Evolutionary conservation across 495 filamentous ascomycete genomes (phyloP).

Genomic region (Aspergillus baeticus): DNA sequence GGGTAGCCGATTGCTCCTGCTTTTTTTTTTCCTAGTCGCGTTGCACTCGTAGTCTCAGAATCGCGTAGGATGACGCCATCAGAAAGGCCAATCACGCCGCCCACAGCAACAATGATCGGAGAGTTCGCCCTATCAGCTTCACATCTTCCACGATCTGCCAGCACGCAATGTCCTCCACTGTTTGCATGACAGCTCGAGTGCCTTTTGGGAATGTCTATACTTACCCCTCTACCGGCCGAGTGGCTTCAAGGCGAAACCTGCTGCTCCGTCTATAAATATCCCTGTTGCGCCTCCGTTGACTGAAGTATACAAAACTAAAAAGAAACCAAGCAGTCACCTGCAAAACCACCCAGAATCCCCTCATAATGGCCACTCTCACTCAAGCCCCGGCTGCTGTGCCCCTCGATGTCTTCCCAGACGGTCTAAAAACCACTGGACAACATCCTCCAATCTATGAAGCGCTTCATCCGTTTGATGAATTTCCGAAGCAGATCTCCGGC

Average conservation of each 20-base stretch:
- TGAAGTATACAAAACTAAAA: not conserved
- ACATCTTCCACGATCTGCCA: not conserved
- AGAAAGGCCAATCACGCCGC: constrained; percentile 12
- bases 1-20: too few relatives aligned
- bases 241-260: not conserved
- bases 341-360: not conserved
- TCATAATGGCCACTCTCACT: constrained; percentile 34
- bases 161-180: constrained; percentile 27
- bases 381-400: constrained; percentile 31
- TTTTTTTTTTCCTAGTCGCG: too few relatives aligned
- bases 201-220: not conserved
- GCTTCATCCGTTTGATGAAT: constrained; percentile 66
- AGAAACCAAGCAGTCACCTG: not conserved
- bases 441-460: constrained; percentile 68
- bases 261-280: constrained; percentile 8
- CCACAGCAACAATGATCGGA: not conserved
- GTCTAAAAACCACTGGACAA: constrained; percentile 74
- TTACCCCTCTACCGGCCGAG: constrained; percentile 8
- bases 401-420: constrained; percentile 51
- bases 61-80: constrained; percentile 12
- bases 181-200: constrained; percentile 13
- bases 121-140: constrained; percentile 10
- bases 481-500: constrained; percentile 72
- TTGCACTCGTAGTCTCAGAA: not conserved
- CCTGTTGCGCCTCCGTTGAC: not conserved